Base-by-base conservation (phyloP, 2,329 filamentous ascomycete genomes). In the Hymenoscyphus scutula region DNA sequence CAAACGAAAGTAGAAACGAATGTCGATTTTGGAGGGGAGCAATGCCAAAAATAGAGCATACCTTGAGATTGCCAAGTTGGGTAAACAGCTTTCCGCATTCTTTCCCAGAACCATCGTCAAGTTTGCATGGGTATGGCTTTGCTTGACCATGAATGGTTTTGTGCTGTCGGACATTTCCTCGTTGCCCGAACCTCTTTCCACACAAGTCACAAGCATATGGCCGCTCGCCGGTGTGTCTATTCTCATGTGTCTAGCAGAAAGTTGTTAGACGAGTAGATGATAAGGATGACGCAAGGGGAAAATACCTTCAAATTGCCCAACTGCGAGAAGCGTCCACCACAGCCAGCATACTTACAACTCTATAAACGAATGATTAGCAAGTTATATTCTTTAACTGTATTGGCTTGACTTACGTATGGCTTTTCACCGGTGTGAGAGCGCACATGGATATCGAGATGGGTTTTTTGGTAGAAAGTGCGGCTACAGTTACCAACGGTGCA, bases 31-130 rank as follows among this genome's bases (percentile, higher is more conserved):
- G 45, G 25, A 51, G 23, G 19, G 60, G 51, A 62, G 53, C 57
- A 38, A 38, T 34, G 53, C 56, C 11, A 27, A 61, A 32, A 48
- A 27, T 48, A 25, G 3, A 30, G 63, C 76, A 57, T 72, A 91
- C 90, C 84, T 98, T 98, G 69, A 97, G 84, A 73, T 97, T 97
- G 8, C 94, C 94, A 1, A 94, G 84, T 69, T 96, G 91, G 0
- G 91, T 96, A 74, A 97, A 97, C 53, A 88, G 83, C 79, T 97
- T 97, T 65, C 87, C 86, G 77, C 94, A 98, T 64, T 86, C 83
- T 51, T 51, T 51, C 23, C 45, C 45, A 10, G 45, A 25, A 13
- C 45, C 45, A 25, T 51, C 45, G 69, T 96, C 92, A 7, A 97
- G 81, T 64, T 84, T 86, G 77, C 94, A 98, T 32, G 85, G 84